A percentile compares a stretch with the other conserved stretches of the same genome.
Conservation (phyloP, 768 basidiomycete genomes). For the Peribolospora baueri region DNA sequence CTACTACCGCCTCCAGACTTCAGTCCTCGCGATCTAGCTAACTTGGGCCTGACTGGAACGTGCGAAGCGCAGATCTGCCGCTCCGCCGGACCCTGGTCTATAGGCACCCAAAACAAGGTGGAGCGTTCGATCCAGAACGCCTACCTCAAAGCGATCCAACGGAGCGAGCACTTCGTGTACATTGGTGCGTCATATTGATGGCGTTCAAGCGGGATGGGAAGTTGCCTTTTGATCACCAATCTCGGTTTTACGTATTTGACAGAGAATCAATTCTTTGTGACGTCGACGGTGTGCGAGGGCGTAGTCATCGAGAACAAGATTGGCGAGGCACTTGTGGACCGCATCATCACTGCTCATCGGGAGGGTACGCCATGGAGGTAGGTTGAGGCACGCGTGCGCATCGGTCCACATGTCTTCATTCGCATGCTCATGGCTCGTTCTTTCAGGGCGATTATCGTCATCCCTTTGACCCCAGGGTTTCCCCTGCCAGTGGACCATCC, state of each 20-base stretch:
- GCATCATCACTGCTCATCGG: conserved; percentile 65
- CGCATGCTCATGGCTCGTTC: not conserved
- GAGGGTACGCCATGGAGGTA: conserved; percentile 56
- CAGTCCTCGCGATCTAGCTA: conserved; percentile 46
- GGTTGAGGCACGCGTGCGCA: not conserved
- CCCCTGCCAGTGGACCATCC: conserved; percentile 53
- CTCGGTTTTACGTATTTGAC: not conserved
- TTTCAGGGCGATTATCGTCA: conserved; percentile 52
- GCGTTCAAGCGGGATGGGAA: no score
- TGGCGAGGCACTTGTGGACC: conserved; percentile 73
- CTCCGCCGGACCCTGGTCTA: conserved; percentile 84
- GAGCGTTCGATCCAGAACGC: conserved; percentile 64
- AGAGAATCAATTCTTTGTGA: conserved; percentile 26
- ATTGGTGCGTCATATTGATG: conserved; percentile 27
- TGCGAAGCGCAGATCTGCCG: conserved; percentile 94
- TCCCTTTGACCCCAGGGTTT: conserved; percentile 81
- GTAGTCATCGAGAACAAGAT: conserved; percentile 75
- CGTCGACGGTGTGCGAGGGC: conserved; percentile 51
- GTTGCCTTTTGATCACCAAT: conserved; percentile 2
- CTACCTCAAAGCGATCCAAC: conserved; percentile 43
- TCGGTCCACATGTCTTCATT: no score
- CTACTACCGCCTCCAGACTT: conserved; percentile 83
- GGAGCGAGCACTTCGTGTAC: conserved; percentile 92
- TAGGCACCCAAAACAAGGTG: conserved; percentile 59
- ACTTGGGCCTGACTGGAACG: conserved; percentile 69